Evolutionary conservation across 441 rosid species (phyloP).

Genomic region (Populus hybrid): DNA sequence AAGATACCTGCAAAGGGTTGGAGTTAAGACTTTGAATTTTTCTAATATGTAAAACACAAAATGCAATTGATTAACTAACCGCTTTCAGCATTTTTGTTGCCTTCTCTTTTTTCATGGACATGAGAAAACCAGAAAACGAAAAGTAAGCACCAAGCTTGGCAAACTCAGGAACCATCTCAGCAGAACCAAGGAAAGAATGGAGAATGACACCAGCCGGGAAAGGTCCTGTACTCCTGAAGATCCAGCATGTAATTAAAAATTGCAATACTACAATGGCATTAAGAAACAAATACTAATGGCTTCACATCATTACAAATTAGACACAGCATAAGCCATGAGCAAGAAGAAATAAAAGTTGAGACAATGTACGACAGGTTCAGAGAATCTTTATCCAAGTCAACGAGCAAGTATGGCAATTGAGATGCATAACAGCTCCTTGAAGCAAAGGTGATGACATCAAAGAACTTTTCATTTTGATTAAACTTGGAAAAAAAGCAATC

Average conservation of each 20-base stretch:
- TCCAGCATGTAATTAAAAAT: constrained; percentile 8
- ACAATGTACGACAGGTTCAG: too few species aligned
- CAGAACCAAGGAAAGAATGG: constrained; percentile 83
- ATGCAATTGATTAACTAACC: constrained; percentile 38
- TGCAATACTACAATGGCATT: not conserved
- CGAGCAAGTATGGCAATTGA: not conserved
- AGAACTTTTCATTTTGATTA: not conserved
- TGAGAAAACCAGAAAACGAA: constrained; percentile 80
- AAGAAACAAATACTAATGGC: not conserved
- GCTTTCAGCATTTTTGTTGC: constrained; percentile 66
- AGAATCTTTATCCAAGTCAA: too few species aligned
- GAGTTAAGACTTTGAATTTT: constrained; percentile 6
- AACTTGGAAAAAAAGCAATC: not conserved
- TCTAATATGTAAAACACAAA: not conserved
- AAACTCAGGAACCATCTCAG: constrained; percentile 86
- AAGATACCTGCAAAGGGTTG: constrained; percentile 52
- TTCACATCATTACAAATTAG: not conserved
- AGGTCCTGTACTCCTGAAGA: constrained; percentile 63
- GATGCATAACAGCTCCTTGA: not conserved
- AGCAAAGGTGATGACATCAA: not conserved
- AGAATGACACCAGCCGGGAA: constrained; percentile 84
- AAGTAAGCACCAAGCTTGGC: constrained; percentile 88
- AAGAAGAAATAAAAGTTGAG: too few species aligned
- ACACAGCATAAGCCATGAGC: not conserved
- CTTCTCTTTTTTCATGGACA: constrained; percentile 63